These are phyloP conservation scores for Magnolia officinalis DNA, from an alignment of 164 flowering plant genomes.

Conservation along the genomic window DNA sequence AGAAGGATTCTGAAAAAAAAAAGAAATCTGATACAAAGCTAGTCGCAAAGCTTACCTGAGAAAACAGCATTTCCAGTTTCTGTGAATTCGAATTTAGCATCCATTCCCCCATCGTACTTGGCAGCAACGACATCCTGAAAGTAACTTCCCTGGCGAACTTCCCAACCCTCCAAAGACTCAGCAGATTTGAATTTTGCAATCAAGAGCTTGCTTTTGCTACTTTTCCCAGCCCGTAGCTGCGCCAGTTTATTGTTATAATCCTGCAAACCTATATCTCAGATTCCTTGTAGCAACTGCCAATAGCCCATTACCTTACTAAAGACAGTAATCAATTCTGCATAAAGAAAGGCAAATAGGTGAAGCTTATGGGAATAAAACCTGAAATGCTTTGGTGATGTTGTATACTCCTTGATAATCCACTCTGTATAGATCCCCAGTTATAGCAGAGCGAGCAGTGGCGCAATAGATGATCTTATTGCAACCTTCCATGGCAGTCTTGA, in stretches of 20 bases:
- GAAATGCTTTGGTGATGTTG: conserved; percentile 86
- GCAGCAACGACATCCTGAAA: conserved; percentile 76
- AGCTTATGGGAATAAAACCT: conserved; percentile 38
- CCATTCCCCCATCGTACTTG: conserved; percentile 95
- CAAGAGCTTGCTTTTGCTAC: conserved; percentile 95
- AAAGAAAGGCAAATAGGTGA: neutral
- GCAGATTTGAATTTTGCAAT: conserved; percentile 79
- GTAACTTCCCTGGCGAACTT: conserved; percentile 77
- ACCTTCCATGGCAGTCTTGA: conserved; percentile 69
- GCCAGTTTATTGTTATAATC: conserved; percentile 89
- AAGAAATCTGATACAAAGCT: neutral
- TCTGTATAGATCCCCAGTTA: conserved; percentile 86
- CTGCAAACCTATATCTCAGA: conserved; percentile 30
- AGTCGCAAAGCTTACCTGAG: conserved; percentile 49
- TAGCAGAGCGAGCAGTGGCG: conserved; percentile 93
- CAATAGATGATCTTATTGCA: conserved; percentile 92
- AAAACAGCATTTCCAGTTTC: conserved; percentile 77
- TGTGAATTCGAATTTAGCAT: conserved; percentile 79
- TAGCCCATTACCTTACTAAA: too few species aligned
- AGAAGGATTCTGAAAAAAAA: too few species aligned
- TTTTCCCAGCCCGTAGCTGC: conserved; percentile 87
- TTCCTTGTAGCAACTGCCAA: neutral
- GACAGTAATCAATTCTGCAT: conserved; percentile 1
- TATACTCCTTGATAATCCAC: conserved; percentile 86
- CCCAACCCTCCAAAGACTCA: conserved; percentile 79